phyloP scores from a whole-genome alignment of 1,284 basidiomycete genomes.

The Mycena citricolor region DNA sequence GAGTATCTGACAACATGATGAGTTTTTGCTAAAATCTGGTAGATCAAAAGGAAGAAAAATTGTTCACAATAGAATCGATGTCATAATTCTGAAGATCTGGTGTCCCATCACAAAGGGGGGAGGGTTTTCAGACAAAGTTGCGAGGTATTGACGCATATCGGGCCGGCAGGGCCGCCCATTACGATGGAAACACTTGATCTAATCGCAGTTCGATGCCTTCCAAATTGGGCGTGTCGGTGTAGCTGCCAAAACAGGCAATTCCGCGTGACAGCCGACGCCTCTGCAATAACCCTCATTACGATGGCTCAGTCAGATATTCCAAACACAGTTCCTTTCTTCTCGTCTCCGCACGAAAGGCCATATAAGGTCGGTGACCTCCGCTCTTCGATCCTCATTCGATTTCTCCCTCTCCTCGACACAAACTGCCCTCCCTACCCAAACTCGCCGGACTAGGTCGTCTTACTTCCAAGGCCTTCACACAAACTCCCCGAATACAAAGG shows the following conservation, averaged over 20 bases:
- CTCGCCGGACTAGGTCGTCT: conserved; percentile 22
- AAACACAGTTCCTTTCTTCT: conserved; percentile 34
- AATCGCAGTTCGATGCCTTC: too few relatives aligned
- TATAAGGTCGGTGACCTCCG: conserved; percentile 39
- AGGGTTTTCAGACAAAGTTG: too few relatives aligned
- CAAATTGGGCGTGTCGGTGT: conserved; percentile 15
- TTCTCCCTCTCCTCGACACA: conserved; percentile 26
- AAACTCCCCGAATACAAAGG: too few relatives aligned
- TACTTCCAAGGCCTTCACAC: conserved; percentile 16
- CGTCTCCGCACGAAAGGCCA: conserved; percentile 39
- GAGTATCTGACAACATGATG: too few relatives aligned
- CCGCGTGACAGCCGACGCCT: conserved; percentile 10
- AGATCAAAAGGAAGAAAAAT: too few relatives aligned
- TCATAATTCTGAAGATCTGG: too few relatives aligned
- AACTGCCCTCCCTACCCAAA: conserved; percentile 32
- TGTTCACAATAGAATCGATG: too few relatives aligned
- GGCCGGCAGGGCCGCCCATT: too few relatives aligned
- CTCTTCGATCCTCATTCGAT: conserved; percentile 31
- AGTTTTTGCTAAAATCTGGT: too few relatives aligned
- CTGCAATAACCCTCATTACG: not conserved
- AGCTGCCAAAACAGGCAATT: conserved; percentile 14
- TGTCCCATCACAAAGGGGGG: too few relatives aligned
- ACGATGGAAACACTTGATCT: too few relatives aligned
- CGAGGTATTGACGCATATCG: too few relatives aligned
- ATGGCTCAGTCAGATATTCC: conserved; percentile 34